Evolutionary conservation across 2,329 filamentous ascomycete genomes (phyloP).

Genomic region (Beauveria pseudobassiana): DNA sequence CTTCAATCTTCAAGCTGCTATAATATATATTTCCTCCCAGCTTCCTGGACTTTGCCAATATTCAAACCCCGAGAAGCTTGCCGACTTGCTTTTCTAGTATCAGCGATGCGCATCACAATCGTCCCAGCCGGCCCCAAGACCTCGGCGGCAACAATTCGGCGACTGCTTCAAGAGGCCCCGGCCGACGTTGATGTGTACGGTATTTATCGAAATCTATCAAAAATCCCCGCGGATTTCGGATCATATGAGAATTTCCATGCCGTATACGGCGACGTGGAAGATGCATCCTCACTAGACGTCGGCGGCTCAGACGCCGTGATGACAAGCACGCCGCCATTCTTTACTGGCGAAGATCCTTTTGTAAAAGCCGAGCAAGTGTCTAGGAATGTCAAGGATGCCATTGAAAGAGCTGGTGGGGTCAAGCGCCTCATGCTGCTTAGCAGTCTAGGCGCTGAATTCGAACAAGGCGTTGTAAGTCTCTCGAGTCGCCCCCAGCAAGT

Average conservation of each 20-base stretch:
- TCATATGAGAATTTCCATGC: conserved; percentile 17
- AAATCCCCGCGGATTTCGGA: conserved; percentile 18
- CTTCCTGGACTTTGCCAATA: not conserved
- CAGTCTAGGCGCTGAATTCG: conserved; percentile 26
- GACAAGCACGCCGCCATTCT: conserved; percentile 18
- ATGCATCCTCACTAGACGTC: conserved; percentile 17
- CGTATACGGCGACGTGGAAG: conserved; percentile 18
- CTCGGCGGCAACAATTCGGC: conserved; percentile 19
- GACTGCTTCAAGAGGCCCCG: conserved; percentile 16
- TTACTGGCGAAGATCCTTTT: conserved; percentile 14
- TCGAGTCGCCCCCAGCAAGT: too few relatives aligned
- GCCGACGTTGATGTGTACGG: conserved; percentile 10
- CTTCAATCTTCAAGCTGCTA: not conserved
- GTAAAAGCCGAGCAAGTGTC: not conserved
- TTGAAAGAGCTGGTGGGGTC: conserved; percentile 19
- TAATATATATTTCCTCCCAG: not conserved
- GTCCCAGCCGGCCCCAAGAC: conserved; percentile 20
- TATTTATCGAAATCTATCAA: conserved; percentile 18
- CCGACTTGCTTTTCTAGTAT: not conserved
- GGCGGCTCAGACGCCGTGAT: conserved; percentile 18
- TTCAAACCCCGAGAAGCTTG: too few relatives aligned
- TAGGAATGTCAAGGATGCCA: conserved; percentile 21
- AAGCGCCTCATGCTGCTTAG: conserved; percentile 25
- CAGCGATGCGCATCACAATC: conserved; percentile 19
- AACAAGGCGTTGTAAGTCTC: conserved; percentile 23